These are phyloP conservation scores for Entophlyctis luteolus DNA, from an alignment of 192 early-diverging fungal species.

Conservation along the genomic window DNA sequence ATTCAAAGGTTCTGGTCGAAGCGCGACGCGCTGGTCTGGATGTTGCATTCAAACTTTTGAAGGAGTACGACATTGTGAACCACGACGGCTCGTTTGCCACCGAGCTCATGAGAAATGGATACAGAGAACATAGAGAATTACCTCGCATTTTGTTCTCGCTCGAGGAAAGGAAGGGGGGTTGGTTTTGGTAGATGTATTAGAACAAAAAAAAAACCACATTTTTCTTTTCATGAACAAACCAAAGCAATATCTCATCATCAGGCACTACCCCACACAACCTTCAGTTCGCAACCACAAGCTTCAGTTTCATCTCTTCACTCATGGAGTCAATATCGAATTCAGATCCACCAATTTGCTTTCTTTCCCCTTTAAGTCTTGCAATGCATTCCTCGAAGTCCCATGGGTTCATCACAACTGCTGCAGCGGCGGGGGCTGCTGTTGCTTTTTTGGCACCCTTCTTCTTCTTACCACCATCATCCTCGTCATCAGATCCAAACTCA, in stretches of 20 bases:
- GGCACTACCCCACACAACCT: no score
- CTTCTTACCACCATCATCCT: slow-evolving; percentile 12
- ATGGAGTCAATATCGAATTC: slow-evolving; percentile 1
- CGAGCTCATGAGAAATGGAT: slow-evolving; percentile 9
- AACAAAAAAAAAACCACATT: no score
- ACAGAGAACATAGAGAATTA: neutral
- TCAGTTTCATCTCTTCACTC: slow-evolving; percentile 11
- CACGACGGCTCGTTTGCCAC: slow-evolving; percentile 3
- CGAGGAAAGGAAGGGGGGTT: no score
- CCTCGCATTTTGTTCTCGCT: neutral
- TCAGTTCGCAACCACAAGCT: slow-evolving; percentile 16
- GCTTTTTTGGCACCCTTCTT: slow-evolving; percentile 4
- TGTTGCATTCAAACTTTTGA: neutral
- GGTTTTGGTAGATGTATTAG: no score
- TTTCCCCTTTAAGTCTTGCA: slow-evolving; percentile 4
- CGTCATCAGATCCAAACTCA: slow-evolving; percentile 1
- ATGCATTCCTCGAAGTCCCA: slow-evolving; percentile 23
- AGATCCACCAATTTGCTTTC: slow-evolving; percentile 15
- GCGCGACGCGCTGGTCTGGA: neutral
- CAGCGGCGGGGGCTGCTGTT: neutral
- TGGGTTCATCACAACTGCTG: neutral
- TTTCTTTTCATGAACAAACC: no score
- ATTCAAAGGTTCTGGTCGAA: slow-evolving; percentile 1
- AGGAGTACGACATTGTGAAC: neutral
- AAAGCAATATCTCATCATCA: no score